Base-by-base conservation (phyloP, 2,329 filamentous ascomycete genomes). In the Xylariaceae sp. region DNA sequence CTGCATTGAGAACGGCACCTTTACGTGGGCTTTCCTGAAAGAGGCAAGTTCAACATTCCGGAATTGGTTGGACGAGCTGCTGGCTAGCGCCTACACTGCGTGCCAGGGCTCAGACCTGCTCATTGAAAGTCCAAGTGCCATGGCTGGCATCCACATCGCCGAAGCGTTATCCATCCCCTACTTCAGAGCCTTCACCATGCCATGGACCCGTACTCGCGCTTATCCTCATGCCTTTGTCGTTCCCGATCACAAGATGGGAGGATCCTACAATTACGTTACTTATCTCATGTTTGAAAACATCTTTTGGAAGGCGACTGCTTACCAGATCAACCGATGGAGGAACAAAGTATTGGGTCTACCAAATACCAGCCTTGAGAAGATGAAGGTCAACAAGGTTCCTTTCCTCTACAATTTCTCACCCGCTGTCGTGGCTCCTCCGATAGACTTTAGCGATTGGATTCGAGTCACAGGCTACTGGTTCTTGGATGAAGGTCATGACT, bases 401-500 rank as follows among this genome's bases (percentile, higher is more conserved):
- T 99, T 99, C 69, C 71, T 99, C 41, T 99, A 99, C 75, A 97
- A 96, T 70, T 97, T 96, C 68, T 95, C 89, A 48, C 90, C 91
- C 1, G 87, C 83, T 11, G 94, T 99, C 11, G 94, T 99, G n/a
- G 83, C 89, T 2, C 92, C 91, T 27, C 94, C 94, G 14, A 76
- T 96, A 1, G 94, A 99, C 71, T 99, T 91, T 71, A 92, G 89
- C 39, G 94, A 97, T 68, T 99, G 94, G 94, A 94, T 99, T 66
- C 83, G 90, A 39, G 89, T 97, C 7, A 97, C 94, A 0, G 94
- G 94, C 0, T 97, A 99, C 71, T 99, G 94, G 94, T 97, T 99
- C 69, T 72, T 99, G 43, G 87, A 96, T 58, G 92, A 96, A 67
- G 78, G 75, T 3, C 60, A 58, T 40, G 76, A 50, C 22, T 97